These are phyloP conservation scores for Litchi chinensis DNA, from an alignment of 345 rosid species.

Conservation along the genomic window DNA sequence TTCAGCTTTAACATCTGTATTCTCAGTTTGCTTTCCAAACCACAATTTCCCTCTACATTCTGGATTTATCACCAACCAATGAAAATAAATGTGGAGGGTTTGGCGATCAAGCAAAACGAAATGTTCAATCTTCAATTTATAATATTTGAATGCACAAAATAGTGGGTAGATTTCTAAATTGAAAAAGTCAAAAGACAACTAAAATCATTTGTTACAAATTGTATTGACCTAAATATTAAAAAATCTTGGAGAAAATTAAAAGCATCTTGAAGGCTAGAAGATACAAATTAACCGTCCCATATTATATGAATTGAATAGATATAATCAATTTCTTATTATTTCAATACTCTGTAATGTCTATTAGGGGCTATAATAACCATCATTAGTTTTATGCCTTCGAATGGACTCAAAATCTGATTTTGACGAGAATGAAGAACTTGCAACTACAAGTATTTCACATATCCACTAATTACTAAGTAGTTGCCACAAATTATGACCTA, in stretches of 20 bases:
- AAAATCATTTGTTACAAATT: neutral
- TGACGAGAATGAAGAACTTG: neutral
- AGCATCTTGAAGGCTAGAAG: neutral
- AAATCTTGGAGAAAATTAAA: neutral
- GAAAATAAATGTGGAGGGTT: neutral
- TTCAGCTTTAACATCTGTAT: conserved; percentile 42
- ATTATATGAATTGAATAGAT: neutral
- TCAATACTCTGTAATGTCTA: neutral
- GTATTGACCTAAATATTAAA: neutral
- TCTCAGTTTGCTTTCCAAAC: conserved; percentile 43
- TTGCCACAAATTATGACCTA: neutral
- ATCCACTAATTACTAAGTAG: neutral
- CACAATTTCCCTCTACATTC: conserved; percentile 59
- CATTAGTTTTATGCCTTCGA: neutral
- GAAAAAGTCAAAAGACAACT: conserved; percentile 4
- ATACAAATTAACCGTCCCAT: neutral
- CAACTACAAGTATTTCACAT: neutral
- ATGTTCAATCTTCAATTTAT: neutral
- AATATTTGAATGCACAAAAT: neutral
- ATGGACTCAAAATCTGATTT: neutral
- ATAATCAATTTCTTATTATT: neutral
- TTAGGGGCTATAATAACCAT: neutral
- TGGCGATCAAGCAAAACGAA: neutral
- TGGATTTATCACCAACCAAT: conserved; percentile 34
- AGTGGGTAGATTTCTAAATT: neutral